A percentile compares a stretch with the other conserved stretches of the same genome.
phyloP scores from a whole-genome alignment of 1,139 yeast genomes.

The Hyphopichia pseudoburtonii region DNA sequence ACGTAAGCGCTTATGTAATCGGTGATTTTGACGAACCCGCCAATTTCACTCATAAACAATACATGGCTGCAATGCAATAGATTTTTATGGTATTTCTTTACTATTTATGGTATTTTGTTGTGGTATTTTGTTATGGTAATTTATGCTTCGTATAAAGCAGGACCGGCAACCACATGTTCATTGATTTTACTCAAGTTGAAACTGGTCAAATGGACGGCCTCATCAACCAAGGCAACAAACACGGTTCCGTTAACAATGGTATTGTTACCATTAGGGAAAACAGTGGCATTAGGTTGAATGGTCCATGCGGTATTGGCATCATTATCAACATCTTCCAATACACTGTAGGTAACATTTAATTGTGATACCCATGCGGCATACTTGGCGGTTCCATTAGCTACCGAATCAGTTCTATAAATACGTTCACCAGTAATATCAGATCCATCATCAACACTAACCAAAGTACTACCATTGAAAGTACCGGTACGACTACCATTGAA shows the following conservation, averaged over 20 bases:
- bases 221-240: slow-evolving; percentile 1
- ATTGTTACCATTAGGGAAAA: slow-evolving; percentile 1
- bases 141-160: slow-evolving; percentile 3
- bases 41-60: no score
- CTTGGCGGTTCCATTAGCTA: background rate
- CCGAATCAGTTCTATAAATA: background rate
- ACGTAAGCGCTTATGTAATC: no score
- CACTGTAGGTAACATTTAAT: slow-evolving; percentile 3
- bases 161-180: slow-evolving; percentile 1
- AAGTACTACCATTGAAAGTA: slow-evolving; percentile 6
- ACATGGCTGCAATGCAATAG: no score
- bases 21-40: no score
- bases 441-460: background rate
- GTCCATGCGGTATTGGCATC: slow-evolving; percentile 1
- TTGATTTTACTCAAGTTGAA: background rate
- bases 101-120: no score
- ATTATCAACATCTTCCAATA: background rate
- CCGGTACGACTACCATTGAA: slow-evolving; percentile 5
- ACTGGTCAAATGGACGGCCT: background rate
- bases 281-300: slow-evolving; percentile 1
- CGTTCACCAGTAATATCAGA: background rate
- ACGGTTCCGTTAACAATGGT: slow-evolving; percentile 4
- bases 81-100: no score
- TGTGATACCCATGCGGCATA: slow-evolving; percentile 3
- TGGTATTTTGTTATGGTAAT: no score